These are phyloP conservation scores for Polysphondylium violaceum DNA, from an alignment of 78 protist species.

Conservation along the genomic window DNA sequence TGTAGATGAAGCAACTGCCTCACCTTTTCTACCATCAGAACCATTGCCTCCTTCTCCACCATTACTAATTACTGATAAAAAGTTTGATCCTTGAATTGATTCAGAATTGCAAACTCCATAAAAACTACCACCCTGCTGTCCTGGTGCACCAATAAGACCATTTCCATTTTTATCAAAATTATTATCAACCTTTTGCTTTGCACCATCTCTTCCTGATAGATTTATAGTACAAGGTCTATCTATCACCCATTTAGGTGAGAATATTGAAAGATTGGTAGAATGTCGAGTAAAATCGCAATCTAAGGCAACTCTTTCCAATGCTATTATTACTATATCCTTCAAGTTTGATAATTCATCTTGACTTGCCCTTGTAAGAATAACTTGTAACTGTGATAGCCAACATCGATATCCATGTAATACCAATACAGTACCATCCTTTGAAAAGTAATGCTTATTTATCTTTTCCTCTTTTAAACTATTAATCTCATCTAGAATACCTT, in stretches of 20 bases:
- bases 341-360: no score
- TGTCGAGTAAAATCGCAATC: background rate
- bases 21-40: background rate
- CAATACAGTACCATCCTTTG: no score
- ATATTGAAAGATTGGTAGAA: background rate
- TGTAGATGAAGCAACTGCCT: no score
- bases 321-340: no score
- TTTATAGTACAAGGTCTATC: background rate
- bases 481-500: no score
- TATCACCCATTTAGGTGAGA: background rate
- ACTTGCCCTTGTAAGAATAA: no score
- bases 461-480: no score
- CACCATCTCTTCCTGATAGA: background rate
- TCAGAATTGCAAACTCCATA: background rate
- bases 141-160: background rate
- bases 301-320: background rate
- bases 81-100: no score
- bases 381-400: no score
- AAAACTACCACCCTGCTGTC: background rate
- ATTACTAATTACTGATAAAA: background rate
- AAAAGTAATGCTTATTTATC: no score
- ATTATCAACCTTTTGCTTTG: background rate
- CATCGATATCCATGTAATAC: no score
- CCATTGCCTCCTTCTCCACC: constrained; percentile 1
- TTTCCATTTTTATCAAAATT: background rate